Evolutionary conservation across 257 asterid genomes (phyloP), one percentile per base, ranked within the genome.

Genomic region (Phtheirospermum japonicum): DNA sequence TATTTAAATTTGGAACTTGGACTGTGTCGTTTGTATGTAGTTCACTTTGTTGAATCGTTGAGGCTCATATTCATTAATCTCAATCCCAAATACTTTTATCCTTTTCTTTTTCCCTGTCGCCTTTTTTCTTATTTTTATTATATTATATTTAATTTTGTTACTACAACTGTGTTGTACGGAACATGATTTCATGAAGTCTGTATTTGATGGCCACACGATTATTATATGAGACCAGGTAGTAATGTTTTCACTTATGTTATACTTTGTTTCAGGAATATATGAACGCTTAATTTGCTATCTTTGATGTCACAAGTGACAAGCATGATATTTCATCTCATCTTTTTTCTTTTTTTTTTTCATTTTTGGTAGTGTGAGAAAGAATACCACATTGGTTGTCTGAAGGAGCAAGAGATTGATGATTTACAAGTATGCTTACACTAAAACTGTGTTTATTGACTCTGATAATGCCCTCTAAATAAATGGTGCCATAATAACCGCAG

Each of bases 221-320:
- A 87, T 93, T 56, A 80, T 89, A 12, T 93, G 99, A 42, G 99
- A 89, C 71, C 97, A 93, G 95, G 97, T 89, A 79, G 14, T 37
- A n/a, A 52, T 34, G 51, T 56, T 6, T 43, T 53, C 33, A 61
- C 26, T 26, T 26, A 45, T 39, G 40, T 19, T 48, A 32, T 57
- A 17, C 36, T 16, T 26, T 62, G n/a, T 43, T 57, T 49, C 59
- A 51, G 5, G 51, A 46, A 49, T 57, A 45, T 59, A 48, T 26
- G 46, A 42, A 39, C 73, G 68, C 26, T 37, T 68, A 16, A 10
- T 50, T 50, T 50, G 53, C 42, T 28, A 9, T 65, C 62, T 33
- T 16, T 23, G 54, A 52, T 61, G 52, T 63, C 63, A 37, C 61
- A 14, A n/a, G n/a, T n/a, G n/a, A n/a, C n/a, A n/a, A 28, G 57